A percentile compares a stretch with the other conserved stretches of the same genome.
These are phyloP conservation scores for Ceratocystis ficicola DNA, from an alignment of 2,329 filamentous ascomycete genomes.

Conservation along the genomic window DNA sequence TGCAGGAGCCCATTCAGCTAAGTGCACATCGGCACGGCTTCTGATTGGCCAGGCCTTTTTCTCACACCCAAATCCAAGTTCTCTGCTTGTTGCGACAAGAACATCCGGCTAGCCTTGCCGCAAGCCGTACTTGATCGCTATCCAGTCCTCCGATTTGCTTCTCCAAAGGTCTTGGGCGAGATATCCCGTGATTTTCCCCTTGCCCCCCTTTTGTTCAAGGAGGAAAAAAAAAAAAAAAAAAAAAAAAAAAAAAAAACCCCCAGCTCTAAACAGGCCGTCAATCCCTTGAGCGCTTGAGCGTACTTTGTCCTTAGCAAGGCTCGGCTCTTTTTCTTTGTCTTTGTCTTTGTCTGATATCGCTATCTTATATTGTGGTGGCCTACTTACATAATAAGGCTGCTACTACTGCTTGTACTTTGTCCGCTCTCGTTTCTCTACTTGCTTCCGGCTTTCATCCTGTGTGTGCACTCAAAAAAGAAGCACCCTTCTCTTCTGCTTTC, in stretches of 20 bases:
- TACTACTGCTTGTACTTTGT: neutral
- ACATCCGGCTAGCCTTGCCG: neutral
- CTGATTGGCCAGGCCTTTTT: conserved; percentile 15
- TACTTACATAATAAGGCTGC: neutral
- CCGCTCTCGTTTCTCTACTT: neutral
- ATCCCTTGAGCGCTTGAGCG: neutral
- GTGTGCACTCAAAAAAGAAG: conserved; percentile 1
- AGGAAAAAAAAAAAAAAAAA: neutral
- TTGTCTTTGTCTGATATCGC: neutral
- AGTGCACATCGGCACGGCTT: conserved; percentile 11
- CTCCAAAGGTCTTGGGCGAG: neutral
- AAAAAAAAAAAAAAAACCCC: too few species aligned
- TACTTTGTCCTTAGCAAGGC: neutral
- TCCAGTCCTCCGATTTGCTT: neutral
- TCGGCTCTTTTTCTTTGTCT: neutral
- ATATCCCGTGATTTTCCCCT: neutral
- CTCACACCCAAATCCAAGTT: neutral
- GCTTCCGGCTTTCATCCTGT: conserved; percentile 3
- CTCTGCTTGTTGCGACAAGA: neutral
- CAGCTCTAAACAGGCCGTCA: neutral
- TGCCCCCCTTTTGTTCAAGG: neutral
- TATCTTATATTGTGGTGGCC: neutral
- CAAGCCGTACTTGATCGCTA: neutral
- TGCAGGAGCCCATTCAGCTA: conserved; percentile 19
- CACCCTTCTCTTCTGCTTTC: neutral